phyloP scores from a whole-genome alignment of 148 eudicot genomes.

The Tetragonia tetragonoides region DNA sequence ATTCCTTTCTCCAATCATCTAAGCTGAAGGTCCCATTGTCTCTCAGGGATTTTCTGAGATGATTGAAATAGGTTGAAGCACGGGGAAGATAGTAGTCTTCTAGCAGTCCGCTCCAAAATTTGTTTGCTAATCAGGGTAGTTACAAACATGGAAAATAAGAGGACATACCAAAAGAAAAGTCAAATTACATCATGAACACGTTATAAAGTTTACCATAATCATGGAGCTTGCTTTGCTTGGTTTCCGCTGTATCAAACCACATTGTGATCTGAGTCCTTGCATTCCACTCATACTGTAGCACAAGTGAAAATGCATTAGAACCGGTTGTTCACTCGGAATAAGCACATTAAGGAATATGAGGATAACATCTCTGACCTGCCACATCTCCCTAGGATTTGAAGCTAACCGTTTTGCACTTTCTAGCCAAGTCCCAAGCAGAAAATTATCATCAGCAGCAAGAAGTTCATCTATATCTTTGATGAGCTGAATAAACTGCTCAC shows the following conservation, averaged over 20 bases:
- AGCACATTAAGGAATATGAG: neutral
- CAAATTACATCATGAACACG: neutral
- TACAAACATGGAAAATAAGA: constrained; percentile 2
- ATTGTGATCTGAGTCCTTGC: constrained; percentile 96
- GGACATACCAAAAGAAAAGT: neutral
- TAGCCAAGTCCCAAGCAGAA: constrained; percentile 90
- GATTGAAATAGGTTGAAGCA: constrained; percentile 68
- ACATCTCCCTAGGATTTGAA: constrained; percentile 52
- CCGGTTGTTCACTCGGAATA: neutral
- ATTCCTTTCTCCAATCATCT: constrained; percentile 84
- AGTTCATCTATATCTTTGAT: constrained; percentile 75
- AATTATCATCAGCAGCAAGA: constrained; percentile 86
- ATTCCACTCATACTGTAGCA: constrained; percentile 90
- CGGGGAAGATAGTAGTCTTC: constrained; percentile 90
- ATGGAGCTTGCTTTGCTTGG: constrained; percentile 85
- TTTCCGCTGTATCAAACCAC: constrained; percentile 81
- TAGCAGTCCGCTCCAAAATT: constrained; percentile 92
- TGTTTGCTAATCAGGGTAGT: constrained; percentile 56
- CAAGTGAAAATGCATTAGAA: constrained; percentile 10
- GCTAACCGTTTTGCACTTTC: constrained; percentile 82
- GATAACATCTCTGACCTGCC: constrained; percentile 54
- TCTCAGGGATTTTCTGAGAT: constrained; percentile 48
- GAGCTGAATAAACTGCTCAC: constrained; percentile 58
- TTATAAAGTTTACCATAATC: constrained; percentile 71
- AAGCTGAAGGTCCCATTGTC: constrained; percentile 50